phyloP scores from a whole-genome alignment of 495 filamentous ascomycete genomes.

The Aspergillus ellipticus region DNA sequence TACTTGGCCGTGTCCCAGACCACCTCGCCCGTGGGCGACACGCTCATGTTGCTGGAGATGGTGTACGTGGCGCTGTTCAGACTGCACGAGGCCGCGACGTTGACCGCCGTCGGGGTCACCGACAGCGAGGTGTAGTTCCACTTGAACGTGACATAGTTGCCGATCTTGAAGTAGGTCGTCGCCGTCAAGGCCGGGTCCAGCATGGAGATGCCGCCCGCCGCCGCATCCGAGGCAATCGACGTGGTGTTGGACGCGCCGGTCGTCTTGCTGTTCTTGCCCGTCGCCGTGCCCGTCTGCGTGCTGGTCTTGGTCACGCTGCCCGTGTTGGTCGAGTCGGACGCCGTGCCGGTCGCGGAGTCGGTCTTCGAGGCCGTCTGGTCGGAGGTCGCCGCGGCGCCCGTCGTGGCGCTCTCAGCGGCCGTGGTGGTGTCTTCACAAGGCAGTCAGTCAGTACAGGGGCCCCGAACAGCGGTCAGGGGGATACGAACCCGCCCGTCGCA shows the following conservation, averaged over 20 bases:
- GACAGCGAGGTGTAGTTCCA: slow-evolving; percentile 95
- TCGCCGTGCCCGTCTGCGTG: slow-evolving; percentile 23
- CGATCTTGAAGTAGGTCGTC: slow-evolving; percentile 81
- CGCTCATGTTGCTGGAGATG: slow-evolving; percentile 59
- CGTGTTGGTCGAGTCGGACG: slow-evolving; percentile 21
- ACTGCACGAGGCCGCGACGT: slow-evolving; percentile 78
- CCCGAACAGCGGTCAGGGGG: too few relatives aligned
- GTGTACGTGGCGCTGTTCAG: slow-evolving; percentile 63
- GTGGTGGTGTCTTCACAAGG: slow-evolving; percentile 22
- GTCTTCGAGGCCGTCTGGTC: slow-evolving; percentile 21
- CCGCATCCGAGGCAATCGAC: slow-evolving; percentile 53
- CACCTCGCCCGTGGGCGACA: slow-evolving; percentile 51
- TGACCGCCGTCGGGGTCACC: slow-evolving; percentile 70
- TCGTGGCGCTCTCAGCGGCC: slow-evolving; percentile 20
- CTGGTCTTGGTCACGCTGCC: slow-evolving; percentile 19
- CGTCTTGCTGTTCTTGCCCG: slow-evolving; percentile 28
- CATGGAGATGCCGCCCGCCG: slow-evolving; percentile 77
- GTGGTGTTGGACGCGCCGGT: slow-evolving; percentile 37
- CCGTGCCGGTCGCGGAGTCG: slow-evolving; percentile 18
- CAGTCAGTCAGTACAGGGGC: slow-evolving; percentile 7
- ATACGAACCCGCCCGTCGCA: slow-evolving; percentile 32
- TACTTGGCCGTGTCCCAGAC: slow-evolving; percentile 80
- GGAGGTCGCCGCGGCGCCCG: slow-evolving; percentile 18
- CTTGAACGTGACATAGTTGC: slow-evolving; percentile 75
- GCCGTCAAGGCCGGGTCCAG: slow-evolving; percentile 63